phyloP scores from a whole-genome alignment of 306 rosid species.

The Lotus japonicus region DNA sequence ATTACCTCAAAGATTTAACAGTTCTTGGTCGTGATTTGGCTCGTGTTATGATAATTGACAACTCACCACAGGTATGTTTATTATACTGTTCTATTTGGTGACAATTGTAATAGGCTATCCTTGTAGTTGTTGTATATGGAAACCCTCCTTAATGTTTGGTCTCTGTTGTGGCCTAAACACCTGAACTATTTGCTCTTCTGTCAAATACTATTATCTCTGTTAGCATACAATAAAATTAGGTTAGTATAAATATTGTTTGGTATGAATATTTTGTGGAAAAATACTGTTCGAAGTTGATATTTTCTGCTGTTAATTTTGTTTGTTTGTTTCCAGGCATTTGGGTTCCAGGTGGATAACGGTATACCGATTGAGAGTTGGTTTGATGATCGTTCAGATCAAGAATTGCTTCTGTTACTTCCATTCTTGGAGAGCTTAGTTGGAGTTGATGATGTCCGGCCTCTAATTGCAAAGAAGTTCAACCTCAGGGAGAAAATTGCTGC shows the following conservation, averaged over 20 bases:
- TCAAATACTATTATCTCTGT: neutral
- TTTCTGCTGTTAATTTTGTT: neutral
- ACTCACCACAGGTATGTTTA: conserved; percentile 85
- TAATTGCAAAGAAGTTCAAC: conserved; percentile 75
- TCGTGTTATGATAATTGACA: conserved; percentile 75
- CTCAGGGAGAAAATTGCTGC: conserved; percentile 79
- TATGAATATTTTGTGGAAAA: neutral
- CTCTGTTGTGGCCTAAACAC: neutral
- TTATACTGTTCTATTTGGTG: neutral
- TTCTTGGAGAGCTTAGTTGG: conserved; percentile 93
- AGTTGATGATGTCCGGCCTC: conserved; percentile 91
- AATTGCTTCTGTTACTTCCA: conserved; percentile 65
- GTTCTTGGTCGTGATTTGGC: conserved; percentile 95
- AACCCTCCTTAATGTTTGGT: neutral
- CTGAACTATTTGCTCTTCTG: neutral
- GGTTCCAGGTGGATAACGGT: conserved; percentile 98
- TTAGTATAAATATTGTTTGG: no score
- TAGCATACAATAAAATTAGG: neutral
- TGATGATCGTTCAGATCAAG: conserved; percentile 79
- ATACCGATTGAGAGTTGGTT: conserved; percentile 99
- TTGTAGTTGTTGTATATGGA: neutral
- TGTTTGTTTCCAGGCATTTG: conserved; percentile 65
- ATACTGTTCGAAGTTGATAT: neutral
- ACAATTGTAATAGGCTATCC: neutral
- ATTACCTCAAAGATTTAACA: conserved; percentile 93